Evolutionary conservation across 805 yeast species (phyloP).

Genomic region (Metschnikowia baotianmanensis): DNA sequence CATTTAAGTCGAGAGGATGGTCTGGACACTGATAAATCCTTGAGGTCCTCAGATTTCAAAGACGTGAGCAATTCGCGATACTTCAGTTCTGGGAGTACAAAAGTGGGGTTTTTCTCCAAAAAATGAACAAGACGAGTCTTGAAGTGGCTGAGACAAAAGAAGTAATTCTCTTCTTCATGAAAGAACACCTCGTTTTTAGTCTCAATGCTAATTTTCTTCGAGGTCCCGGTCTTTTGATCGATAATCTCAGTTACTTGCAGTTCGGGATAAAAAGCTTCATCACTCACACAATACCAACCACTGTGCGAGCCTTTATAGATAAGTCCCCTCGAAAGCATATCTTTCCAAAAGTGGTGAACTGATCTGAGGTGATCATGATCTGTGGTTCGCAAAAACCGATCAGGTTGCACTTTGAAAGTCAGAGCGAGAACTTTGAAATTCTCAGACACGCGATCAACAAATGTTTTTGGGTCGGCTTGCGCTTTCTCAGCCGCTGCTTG

Average conservation of each 20-base stretch:
- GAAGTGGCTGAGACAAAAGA: constrained; percentile 70
- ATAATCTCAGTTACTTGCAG: constrained; percentile 53
- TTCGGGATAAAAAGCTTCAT: constrained; percentile 91
- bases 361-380: constrained; percentile 71
- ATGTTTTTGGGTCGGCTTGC: constrained; percentile 51
- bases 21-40: constrained; percentile 83
- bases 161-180: constrained; percentile 83
- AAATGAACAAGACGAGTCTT: constrained; percentile 50
- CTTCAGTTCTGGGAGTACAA: constrained; percentile 65
- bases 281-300: constrained; percentile 95
- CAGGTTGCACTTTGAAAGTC: constrained; percentile 55
- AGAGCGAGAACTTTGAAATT: constrained; percentile 65
- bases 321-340: constrained; percentile 54
- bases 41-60: constrained; percentile 45
- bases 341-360: constrained; percentile 69
- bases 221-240: constrained; percentile 26
- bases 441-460: constrained; percentile 68
- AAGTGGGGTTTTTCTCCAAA: constrained; percentile 49
- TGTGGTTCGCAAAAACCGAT: constrained; percentile 88
- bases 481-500: constrained; percentile 72
- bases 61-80: constrained; percentile 56
- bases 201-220: constrained; percentile 53
- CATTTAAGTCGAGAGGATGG: constrained; percentile 75
- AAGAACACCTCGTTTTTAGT: constrained; percentile 72
- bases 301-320: constrained; percentile 81